Evolutionary conservation across 2,329 filamentous ascomycete species (phyloP).

Genomic region (Metarhizium brunneum): DNA sequence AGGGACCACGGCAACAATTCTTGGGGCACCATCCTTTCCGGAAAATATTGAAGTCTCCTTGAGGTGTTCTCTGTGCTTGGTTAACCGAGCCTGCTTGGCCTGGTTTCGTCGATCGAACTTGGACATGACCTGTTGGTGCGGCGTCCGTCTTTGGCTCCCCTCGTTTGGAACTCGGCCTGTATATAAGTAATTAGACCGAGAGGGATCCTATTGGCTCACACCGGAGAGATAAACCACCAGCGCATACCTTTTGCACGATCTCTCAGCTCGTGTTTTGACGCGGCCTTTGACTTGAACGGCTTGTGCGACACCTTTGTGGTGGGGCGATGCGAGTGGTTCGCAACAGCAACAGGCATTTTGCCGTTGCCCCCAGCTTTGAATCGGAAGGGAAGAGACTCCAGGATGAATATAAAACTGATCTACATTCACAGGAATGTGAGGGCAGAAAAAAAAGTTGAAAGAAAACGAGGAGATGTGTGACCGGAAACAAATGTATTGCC

Average conservation of each 20-base stretch:
- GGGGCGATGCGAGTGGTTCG: conserved; percentile 75
- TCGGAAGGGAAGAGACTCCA: conserved; percentile 70
- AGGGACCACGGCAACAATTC: conserved; percentile 81
- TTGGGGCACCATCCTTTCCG: conserved; percentile 78
- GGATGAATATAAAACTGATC: conserved; percentile 25
- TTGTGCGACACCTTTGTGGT: conserved; percentile 88
- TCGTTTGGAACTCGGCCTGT: conserved; percentile 72
- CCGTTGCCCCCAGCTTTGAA: conserved; percentile 73
- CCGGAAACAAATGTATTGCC: neutral
- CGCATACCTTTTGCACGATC: conserved; percentile 69
- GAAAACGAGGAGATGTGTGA: neutral
- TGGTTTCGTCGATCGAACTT: conserved; percentile 94
- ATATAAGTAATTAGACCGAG: neutral
- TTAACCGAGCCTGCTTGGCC: conserved; percentile 77
- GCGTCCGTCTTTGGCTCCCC: conserved; percentile 69
- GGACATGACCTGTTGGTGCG: conserved; percentile 93
- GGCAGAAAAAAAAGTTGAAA: neutral
- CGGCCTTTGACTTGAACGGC: conserved; percentile 83
- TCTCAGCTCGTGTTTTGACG: conserved; percentile 79
- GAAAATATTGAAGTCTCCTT: conserved; percentile 72
- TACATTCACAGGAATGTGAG: neutral
- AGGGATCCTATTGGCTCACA: too few relatives aligned
- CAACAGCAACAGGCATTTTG: conserved; percentile 64
- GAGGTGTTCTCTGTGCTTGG: conserved; percentile 75
- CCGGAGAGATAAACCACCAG: neutral